Percentiles rank a stretch among this genome's conserved stretches.
phyloP scores from a whole-genome alignment of 371 early-diverging fungal genomes.

The Mortierella sp. region DNA sequence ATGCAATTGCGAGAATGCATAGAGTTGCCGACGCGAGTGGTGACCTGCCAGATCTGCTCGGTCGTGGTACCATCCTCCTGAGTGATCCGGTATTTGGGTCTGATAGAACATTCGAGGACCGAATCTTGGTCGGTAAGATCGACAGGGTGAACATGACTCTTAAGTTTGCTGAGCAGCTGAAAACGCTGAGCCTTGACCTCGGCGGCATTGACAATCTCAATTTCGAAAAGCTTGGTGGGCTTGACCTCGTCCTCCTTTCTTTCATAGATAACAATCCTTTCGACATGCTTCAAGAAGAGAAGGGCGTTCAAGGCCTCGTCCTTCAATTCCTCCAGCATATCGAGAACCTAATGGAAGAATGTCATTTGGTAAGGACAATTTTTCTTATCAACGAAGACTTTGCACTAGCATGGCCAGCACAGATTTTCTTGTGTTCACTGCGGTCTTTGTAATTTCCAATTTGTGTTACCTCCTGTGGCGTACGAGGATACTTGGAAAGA shows the following conservation, averaged over 20 bases:
- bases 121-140: no score
- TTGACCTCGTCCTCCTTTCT: conserved; percentile 1
- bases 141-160: conserved; percentile 10
- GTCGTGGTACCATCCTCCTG: conserved; percentile 2
- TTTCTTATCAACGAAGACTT: no score
- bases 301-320: conserved; percentile 26
- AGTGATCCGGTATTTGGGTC: conserved; percentile 9
- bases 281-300: conserved; percentile 35
- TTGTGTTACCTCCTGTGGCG: conserved; percentile 6
- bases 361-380: no score
- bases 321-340: conserved; percentile 12
- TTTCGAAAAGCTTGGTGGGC: conserved; percentile 20
- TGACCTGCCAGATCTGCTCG: conserved; percentile 20
- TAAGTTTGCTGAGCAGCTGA: conserved; percentile 9
- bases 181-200: conserved; percentile 15
- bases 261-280: conserved; percentile 41
- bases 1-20: conserved; percentile 5
- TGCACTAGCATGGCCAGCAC: no score
- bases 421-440: no score
- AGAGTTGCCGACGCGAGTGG: conserved; percentile 16
- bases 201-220: conserved; percentile 22
- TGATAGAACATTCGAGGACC: conserved; percentile 9
- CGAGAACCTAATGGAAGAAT: not conserved
- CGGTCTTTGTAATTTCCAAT: no score
- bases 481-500: conserved; percentile 10